Conservation (phyloP, 345 rosid species). For the Lepidium africanum region DNA sequence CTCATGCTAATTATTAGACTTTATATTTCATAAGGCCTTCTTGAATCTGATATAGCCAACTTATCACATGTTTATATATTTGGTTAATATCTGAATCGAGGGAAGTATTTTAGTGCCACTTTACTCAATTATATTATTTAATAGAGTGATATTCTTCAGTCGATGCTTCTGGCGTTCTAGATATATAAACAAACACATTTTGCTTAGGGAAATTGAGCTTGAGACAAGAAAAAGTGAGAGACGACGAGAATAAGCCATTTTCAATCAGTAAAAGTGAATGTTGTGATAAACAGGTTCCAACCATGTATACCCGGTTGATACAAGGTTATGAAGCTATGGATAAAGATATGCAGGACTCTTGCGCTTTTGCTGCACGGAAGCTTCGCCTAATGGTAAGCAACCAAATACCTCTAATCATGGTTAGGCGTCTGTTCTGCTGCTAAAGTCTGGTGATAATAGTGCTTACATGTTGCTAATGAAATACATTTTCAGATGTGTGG, state of each 20-base stretch:
- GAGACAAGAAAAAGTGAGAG: neutral
- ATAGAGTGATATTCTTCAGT: neutral
- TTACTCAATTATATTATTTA: neutral
- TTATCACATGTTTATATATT: neutral
- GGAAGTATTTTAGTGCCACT: neutral
- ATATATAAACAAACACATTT: neutral
- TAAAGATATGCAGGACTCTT: slow-evolving; percentile 48
- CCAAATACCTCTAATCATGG: neutral
- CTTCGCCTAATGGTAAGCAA: slow-evolving; percentile 80
- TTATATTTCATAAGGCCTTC: neutral
- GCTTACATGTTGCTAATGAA: neutral
- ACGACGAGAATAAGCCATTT: neutral
- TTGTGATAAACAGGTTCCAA: slow-evolving; percentile 64
- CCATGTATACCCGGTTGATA: slow-evolving; percentile 88
- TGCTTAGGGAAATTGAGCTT: neutral
- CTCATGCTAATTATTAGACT: neutral
- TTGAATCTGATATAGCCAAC: neutral
- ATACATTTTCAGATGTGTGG: slow-evolving; percentile 70
- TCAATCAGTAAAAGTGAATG: neutral
- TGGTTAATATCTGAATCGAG: neutral
- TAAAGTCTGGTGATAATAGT: neutral
- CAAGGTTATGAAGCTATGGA: slow-evolving; percentile 98
- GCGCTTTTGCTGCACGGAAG: slow-evolving; percentile 66
- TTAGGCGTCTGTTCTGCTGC: neutral
- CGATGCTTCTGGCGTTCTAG: neutral